Percentiles rank a stretch among this genome's conserved stretches.
These are phyloP conservation scores for Cryptococcus neoformans DNA, from an alignment of 1,284 basidiomycete genomes.

Conservation along the genomic window DNA sequence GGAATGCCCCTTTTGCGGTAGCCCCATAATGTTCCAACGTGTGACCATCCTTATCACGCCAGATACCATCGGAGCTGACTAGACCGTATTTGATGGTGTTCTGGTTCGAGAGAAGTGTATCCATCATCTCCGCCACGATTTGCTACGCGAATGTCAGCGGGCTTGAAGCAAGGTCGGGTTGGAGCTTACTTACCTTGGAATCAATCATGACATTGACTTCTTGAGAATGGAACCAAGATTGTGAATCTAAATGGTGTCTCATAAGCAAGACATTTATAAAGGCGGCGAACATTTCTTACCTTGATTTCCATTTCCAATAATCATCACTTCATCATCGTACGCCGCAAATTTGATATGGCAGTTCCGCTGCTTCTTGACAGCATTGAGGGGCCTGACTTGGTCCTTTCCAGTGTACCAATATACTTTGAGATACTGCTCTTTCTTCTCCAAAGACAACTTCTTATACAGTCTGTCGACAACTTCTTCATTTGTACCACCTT, in stretches of 20 bases:
- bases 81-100: slow-evolving; percentile 66
- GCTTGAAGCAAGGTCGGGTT: background rate
- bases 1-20: slow-evolving; percentile 38
- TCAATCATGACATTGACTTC: slow-evolving; percentile 77
- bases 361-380: slow-evolving; percentile 68
- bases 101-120: slow-evolving; percentile 62
- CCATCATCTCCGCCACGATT: slow-evolving; percentile 64
- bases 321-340: slow-evolving; percentile 66
- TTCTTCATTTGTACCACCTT: slow-evolving; percentile 76
- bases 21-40: slow-evolving; percentile 47
- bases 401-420: slow-evolving; percentile 68
- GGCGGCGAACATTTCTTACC: slow-evolving; percentile 9
- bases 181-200: slow-evolving; percentile 40
- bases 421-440: slow-evolving; percentile 59
- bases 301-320: slow-evolving; percentile 57
- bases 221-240: slow-evolving; percentile 74
- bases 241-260: slow-evolving; percentile 33
- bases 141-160: slow-evolving; percentile 27
- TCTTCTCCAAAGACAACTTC: slow-evolving; percentile 52
- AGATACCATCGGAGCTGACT: slow-evolving; percentile 64
- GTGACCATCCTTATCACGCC: slow-evolving; percentile 60
- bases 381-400: slow-evolving; percentile 67
- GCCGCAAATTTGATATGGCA: slow-evolving; percentile 75
- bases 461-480: slow-evolving; percentile 66
- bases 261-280: background rate